A percentile compares a stretch with the other conserved stretches of the same genome.
Evolutionary conservation across 805 yeast species (phyloP).

Genomic region (Kluyveromyces starmeri): DNA sequence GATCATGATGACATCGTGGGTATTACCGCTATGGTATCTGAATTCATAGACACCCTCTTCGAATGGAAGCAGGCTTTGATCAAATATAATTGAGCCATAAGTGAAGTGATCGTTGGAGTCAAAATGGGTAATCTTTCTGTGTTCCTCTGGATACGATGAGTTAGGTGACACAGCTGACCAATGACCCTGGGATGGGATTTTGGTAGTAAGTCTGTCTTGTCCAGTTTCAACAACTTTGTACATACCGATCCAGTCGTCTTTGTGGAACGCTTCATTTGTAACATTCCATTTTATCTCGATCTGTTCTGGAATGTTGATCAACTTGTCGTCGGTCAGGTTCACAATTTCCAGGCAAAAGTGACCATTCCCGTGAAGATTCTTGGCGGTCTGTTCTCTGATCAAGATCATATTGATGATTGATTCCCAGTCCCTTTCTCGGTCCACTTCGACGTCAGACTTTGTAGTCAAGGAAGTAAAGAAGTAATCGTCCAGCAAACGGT

Average conservation of each 20-base stretch:
- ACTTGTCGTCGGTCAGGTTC: constrained; percentile 7
- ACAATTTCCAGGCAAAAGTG: constrained; percentile 15
- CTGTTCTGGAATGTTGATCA: constrained; percentile 29
- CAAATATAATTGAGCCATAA: constrained; percentile 43
- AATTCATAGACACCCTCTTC: constrained; percentile 67
- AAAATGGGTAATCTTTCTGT: constrained; percentile 3
- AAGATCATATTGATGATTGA: constrained; percentile 7
- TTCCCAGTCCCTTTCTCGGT: constrained; percentile 6
- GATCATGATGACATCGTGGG: constrained; percentile 60
- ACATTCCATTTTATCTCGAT: constrained; percentile 47
- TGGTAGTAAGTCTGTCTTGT: constrained; percentile 44
- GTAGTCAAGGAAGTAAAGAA: constrained; percentile 1
- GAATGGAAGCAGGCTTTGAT: constrained; percentile 43
- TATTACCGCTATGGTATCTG: constrained; percentile 57
- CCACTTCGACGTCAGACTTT: constrained; percentile 2
- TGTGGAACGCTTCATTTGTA: constrained; percentile 36
- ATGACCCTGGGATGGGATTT: constrained; percentile 53
- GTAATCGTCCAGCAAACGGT: constrained; percentile 12
- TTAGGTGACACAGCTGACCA: constrained; percentile 44
- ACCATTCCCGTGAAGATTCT: constrained; percentile 19
- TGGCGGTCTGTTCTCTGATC: constrained; percentile 24
- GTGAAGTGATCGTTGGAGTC: constrained; percentile 14
- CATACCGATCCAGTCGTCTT: constrained; percentile 69
- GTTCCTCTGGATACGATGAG: constrained; percentile 20
- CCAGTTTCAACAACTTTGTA: constrained; percentile 57